Conservation (phyloP, 73 alveolate genomes). For the Blepharisma stoltei region DNA sequence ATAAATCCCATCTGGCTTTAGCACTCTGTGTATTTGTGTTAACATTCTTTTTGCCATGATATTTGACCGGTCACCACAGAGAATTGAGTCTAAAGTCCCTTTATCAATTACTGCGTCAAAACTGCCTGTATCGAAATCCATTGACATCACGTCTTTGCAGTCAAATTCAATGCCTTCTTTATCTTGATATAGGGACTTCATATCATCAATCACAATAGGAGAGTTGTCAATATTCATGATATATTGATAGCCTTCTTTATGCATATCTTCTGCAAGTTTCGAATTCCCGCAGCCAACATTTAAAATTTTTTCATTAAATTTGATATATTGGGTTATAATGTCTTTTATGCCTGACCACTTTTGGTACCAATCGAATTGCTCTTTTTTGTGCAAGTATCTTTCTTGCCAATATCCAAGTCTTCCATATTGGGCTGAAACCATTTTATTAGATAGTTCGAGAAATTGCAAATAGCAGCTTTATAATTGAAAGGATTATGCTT, state of each 20-base stretch:
- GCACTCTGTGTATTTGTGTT: constrained; percentile 45
- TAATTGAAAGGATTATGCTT: no score
- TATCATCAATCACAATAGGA: constrained; percentile 78
- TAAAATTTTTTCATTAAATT: constrained; percentile 55
- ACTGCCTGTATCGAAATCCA: constrained; percentile 28
- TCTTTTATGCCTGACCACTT: constrained; percentile 51
- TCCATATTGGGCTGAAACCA: constrained; percentile 63
- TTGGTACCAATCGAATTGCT: constrained; percentile 61
- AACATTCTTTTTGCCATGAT: constrained; percentile 48
- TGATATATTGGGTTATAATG: constrained; percentile 48
- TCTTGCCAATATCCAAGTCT: constrained; percentile 67
- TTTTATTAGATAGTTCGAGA: not conserved
- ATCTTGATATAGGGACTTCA: constrained; percentile 67
- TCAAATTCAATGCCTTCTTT: constrained; percentile 41
- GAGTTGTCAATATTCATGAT: constrained; percentile 89
- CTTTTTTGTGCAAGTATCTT: constrained; percentile 44
- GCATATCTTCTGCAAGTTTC: constrained; percentile 87
- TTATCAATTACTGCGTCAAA: constrained; percentile 50
- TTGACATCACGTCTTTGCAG: constrained; percentile 36
- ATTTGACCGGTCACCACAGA: constrained; percentile 55
- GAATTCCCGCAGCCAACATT: constrained; percentile 96
- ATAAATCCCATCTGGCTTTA: constrained; percentile 57
- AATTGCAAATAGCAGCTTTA: no score
- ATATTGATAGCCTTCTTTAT: constrained; percentile 92
- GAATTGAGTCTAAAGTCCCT: constrained; percentile 51